phyloP scores from a whole-genome alignment of 257 asterid species.

The Vinca minor region DNA sequence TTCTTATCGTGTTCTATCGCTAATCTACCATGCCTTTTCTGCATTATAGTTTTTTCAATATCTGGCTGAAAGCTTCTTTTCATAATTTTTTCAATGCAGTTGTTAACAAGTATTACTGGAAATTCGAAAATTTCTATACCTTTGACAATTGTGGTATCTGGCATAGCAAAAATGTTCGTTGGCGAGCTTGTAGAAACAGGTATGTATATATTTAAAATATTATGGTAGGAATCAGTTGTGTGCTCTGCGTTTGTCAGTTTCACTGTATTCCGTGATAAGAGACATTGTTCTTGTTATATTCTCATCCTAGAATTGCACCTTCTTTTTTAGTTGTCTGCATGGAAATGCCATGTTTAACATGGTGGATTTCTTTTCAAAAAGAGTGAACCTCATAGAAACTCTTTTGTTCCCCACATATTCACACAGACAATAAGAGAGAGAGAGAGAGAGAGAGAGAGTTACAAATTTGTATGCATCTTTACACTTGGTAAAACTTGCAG shows the following conservation, averaged over 20 bases:
- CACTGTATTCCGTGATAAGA: neutral
- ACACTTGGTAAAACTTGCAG: constrained; percentile 35
- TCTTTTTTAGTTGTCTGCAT: neutral
- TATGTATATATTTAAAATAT: constrained; percentile 8
- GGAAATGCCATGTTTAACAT: neutral
- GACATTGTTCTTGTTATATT: neutral
- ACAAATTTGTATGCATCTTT: neutral
- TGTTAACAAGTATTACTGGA: constrained; percentile 65
- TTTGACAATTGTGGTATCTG: constrained; percentile 76
- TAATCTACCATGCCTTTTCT: neutral
- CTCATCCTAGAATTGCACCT: neutral
- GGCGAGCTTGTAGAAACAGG: constrained; percentile 68
- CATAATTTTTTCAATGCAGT: constrained; percentile 15
- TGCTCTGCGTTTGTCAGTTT: neutral
- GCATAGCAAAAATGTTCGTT: constrained; percentile 85
- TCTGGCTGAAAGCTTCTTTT: neutral
- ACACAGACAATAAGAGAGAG: too few relatives aligned
- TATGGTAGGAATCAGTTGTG: neutral
- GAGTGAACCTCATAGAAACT: neutral
- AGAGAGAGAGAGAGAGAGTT: neutral
- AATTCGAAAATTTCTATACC: constrained; percentile 69
- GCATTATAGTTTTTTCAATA: neutral
- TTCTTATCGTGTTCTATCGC: neutral
- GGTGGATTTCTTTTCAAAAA: neutral
- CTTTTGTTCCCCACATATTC: neutral